These are phyloP conservation scores for Leishmania aethiopica DNA, from an alignment of 208 protist genomes.

Conservation along the genomic window DNA sequence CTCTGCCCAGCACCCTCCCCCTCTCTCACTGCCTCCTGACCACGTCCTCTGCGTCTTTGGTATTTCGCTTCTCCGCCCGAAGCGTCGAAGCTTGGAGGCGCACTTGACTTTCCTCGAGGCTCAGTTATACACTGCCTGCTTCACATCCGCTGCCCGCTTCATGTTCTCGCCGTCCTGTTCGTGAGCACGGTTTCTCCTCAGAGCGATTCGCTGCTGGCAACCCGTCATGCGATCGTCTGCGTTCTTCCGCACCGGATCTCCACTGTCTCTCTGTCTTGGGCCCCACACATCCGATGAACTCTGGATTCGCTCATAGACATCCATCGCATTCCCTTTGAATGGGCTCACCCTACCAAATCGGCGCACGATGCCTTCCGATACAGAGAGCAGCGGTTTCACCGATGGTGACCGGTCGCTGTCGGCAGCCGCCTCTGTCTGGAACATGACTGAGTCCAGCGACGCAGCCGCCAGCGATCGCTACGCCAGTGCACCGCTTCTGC, in stretches of 20 bases:
- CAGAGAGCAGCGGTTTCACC: not conserved
- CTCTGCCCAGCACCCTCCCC: no score
- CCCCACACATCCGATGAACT: not conserved
- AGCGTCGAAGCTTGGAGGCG: not conserved
- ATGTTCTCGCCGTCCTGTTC: not conserved
- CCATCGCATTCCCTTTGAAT: not conserved
- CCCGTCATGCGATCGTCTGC: not conserved
- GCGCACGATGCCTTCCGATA: not conserved
- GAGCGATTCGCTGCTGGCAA: not conserved
- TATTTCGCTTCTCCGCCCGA: not conserved
- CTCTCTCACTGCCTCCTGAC: not conserved
- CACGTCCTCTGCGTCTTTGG: not conserved
- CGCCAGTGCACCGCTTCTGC: constrained; percentile 7
- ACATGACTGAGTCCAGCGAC: not conserved
- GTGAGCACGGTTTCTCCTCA: not conserved
- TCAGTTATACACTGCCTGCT: not conserved
- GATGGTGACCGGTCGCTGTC: not conserved
- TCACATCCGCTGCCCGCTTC: not conserved
- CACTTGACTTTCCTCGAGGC: not conserved
- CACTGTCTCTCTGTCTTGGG: not conserved
- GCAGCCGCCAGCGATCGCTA: constrained; percentile 5
- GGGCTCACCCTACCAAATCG: not conserved
- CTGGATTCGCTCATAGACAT: not conserved
- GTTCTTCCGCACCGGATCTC: not conserved
- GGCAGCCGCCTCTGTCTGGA: not conserved